Evolutionary conservation across 371 early-diverging fungal species (phyloP).

Genomic region (Mortierella sp.): DNA sequence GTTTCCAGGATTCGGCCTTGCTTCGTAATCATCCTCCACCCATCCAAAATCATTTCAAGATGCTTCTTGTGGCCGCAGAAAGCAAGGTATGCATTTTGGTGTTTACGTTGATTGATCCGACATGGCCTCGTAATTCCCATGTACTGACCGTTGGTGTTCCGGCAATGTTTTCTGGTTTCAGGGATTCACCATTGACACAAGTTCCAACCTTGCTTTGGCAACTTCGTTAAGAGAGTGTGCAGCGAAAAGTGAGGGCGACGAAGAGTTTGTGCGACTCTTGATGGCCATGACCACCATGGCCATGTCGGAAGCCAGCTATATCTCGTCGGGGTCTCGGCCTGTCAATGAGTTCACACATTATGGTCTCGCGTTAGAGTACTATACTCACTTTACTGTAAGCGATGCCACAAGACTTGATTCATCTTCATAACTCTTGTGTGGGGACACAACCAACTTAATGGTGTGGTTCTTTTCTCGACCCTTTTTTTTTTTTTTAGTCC

Average conservation of each 20-base stretch:
- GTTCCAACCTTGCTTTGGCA: conserved; percentile 74
- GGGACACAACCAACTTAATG: background rate
- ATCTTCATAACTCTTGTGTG: background rate
- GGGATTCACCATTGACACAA: conserved; percentile 71
- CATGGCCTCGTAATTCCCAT: too few relatives aligned
- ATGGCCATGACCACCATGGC: conserved; percentile 83
- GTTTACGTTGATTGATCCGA: too few relatives aligned
- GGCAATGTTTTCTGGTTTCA: conserved; percentile 21
- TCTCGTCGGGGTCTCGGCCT: conserved; percentile 64
- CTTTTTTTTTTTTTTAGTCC: conserved; percentile 59
- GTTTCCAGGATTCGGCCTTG: conserved; percentile 87
- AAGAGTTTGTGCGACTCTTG: conserved; percentile 65
- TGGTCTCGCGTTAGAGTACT: conserved; percentile 86
- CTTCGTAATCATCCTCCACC: conserved; percentile 89
- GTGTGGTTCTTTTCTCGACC: background rate
- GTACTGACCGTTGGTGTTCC: too few relatives aligned
- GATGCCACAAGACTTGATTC: background rate
- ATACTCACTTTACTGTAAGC: conserved; percentile 94
- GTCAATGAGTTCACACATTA: conserved; percentile 78
- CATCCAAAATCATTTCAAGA: conserved; percentile 68
- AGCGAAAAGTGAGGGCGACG: conserved; percentile 57
- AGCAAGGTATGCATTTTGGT: conserved; percentile 55
- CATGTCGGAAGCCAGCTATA: conserved; percentile 80
- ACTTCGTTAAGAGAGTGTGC: conserved; percentile 62
- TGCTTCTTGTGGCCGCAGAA: conserved; percentile 73